Base-by-base conservation (phyloP, 2,329 filamentous ascomycete species). In the Aspergillus sp. region DNA sequence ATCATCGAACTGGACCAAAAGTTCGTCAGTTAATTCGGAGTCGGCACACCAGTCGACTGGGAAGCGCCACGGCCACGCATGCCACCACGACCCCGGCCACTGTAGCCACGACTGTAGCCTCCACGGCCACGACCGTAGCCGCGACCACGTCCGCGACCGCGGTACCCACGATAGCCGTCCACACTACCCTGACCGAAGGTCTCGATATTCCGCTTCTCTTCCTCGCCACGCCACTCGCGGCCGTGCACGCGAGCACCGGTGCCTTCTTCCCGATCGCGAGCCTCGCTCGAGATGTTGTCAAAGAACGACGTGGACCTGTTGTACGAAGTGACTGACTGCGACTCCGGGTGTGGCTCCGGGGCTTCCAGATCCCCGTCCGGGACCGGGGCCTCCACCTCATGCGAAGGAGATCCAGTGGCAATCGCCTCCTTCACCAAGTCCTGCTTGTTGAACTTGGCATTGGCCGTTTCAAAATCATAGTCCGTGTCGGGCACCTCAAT, bases 111-210 rank as follows among this genome's bases (percentile, higher is more conserved):
- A 56, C 64, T 69, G 51, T 77, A 77, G 42, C 77, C 73, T 49
- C 76, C 73, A 51, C 77, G 67, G 41, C 79, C 79, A 49, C 81
- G 76, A 22, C 80, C 78, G 57, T 62, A 65, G 38, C 76, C 73
- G 57, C 75, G 68, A 41, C 79, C 79, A 54, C 81, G 75, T 17
- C 80, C 78, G 55, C 78, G 70, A 19, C 89, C 89, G 52, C 91
- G 85, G 33, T 89, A 89, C 41, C 90, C 83, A 47, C 91, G 86
- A 72, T 86, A 94, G 58, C 89, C 87, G 55, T 99, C 94, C 19
- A 99, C 92, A 61, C 91, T 96, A 49, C 92, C 92, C 71, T 97
- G 92, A 8, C 94, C 94, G 62, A 99, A 99, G 0, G 94, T 99
- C 75, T 99, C 94, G 67, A 99, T 89, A 69, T 97, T 97, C 76